These are phyloP conservation scores for Viola pubescens DNA, from an alignment of 441 rosid species.

Conservation along the genomic window DNA sequence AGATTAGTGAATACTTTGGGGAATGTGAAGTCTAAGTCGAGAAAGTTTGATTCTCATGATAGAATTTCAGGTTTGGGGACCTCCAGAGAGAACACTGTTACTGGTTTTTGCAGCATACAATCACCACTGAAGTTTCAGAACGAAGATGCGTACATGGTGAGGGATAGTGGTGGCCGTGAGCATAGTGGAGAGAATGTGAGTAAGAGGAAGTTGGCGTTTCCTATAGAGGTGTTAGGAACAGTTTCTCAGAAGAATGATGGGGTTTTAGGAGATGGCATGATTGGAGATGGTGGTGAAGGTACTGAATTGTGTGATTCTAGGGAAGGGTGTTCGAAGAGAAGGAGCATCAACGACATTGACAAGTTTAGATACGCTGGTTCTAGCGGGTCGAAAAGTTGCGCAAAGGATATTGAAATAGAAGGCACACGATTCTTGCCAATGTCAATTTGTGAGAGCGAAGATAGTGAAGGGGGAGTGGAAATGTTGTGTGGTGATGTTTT, in stretches of 20 bases:
- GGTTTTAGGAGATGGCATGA: background rate
- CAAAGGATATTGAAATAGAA: constrained; percentile 2
- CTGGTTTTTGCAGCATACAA: background rate
- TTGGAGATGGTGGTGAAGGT: background rate
- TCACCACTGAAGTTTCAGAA: constrained; percentile 7
- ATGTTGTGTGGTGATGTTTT: background rate
- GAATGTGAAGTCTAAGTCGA: constrained; percentile 1
- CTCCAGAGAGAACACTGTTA: background rate
- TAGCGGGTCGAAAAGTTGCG: constrained; percentile 7
- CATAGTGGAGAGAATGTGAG: constrained; percentile 2
- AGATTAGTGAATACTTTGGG: constrained; percentile 6
- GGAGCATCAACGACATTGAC: constrained; percentile 22
- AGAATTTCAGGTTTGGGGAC: background rate
- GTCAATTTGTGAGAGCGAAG: constrained; percentile 8
- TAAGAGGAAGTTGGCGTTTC: constrained; percentile 20
- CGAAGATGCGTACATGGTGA: background rate
- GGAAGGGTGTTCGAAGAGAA: background rate
- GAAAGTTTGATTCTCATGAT: background rate
- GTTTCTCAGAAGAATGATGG: constrained; percentile 9
- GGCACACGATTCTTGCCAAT: constrained; percentile 14
- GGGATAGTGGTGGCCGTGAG: background rate
- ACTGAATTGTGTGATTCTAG: constrained; percentile 5
- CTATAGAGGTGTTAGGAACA: constrained; percentile 2
- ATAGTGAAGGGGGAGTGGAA: constrained; percentile 7
- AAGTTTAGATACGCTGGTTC: constrained; percentile 17